phyloP scores from a whole-genome alignment of 2,329 filamentous ascomycete genomes.

The Verticillium isaacii region DNA sequence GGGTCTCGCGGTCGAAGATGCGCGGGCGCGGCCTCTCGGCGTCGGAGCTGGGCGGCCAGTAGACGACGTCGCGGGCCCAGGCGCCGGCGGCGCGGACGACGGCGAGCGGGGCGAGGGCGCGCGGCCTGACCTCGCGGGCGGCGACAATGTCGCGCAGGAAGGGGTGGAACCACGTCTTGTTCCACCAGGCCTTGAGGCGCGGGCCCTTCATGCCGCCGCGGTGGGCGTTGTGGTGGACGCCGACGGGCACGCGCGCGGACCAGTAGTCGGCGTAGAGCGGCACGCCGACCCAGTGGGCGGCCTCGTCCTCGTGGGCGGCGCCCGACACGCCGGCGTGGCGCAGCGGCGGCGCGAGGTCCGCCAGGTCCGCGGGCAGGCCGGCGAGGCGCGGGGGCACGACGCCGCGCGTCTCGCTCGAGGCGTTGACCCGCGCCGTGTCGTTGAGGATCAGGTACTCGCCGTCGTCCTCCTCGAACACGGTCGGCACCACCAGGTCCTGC shows the following conservation, averaged over 20 bases:
- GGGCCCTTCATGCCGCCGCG: conserved; percentile 15
- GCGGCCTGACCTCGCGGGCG: conserved; percentile 1
- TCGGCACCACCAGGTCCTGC: conserved; percentile 23
- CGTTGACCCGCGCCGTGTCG: conserved; percentile 11
- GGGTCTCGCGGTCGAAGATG: conserved; percentile 5
- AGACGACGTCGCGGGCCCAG: conserved; percentile 12
- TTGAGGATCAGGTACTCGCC: conserved; percentile 18
- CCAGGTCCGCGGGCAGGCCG: conserved; percentile 17
- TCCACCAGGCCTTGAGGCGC: conserved; percentile 17
- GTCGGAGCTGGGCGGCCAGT: conserved; percentile 15
- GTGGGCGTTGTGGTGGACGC: conserved; percentile 18
- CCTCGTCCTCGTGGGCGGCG: not conserved
- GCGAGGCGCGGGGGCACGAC: conserved; percentile 17
- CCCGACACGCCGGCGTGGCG: not conserved
- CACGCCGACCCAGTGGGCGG: conserved; percentile 8
- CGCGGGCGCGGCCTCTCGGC: conserved; percentile 2
- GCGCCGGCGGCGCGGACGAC: conserved; percentile 6
- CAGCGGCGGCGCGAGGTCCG: not conserved
- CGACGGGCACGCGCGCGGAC: conserved; percentile 15
- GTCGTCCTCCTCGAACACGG: conserved; percentile 21
- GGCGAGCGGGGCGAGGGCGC: conserved; percentile 13
- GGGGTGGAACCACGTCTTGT: conserved; percentile 17
- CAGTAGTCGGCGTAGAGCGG: conserved; percentile 19
- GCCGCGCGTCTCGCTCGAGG: conserved; percentile 14
- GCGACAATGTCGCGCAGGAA: conserved; percentile 14